Evolutionary conservation across 306 rosid species (phyloP), one percentile per base, ranked within the genome.

Genomic region (Senna siamea): DNA sequence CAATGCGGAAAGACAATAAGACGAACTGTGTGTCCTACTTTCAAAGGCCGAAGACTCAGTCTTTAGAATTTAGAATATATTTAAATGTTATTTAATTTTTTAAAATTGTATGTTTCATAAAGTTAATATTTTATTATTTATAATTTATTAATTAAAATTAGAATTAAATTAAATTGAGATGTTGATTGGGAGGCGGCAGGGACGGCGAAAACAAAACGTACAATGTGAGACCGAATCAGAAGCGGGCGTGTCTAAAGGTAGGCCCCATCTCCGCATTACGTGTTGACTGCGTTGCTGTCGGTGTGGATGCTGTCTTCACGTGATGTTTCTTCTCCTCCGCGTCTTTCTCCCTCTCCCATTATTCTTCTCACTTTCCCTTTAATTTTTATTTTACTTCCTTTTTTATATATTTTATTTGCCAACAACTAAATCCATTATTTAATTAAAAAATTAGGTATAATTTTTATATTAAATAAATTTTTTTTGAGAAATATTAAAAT

Each of bases 241-340:
- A 69, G 83, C 17, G 64, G 11, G 53, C 59, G 80, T 68, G 89
- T 77, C 64, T 41, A 66, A 15, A 2, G 35, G 78, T 57, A 82
- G 86, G 84, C 1, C 85, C 85, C 84, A 72, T 1, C 0, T 2
- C 48, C 50, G 75, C 47, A 38, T 67, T 72, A 70, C 84, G 83
- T 82, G 85, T 90, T 84, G 89, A 87, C 90, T 82, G 83, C 57
- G 87, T 71, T 66, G 26, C 48, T 82, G 93, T 90, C 89, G 88
- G 87, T 80, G 81, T 80, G 87, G 56, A 59, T 79, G 86, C 69
- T 87, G 88, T 90, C 82, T 73, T 86, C 90, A 80, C 92, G 87
- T 87, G 90, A 80, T 78, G 78, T 83, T 72, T 80, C 87, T 71
- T 81, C 86, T 81, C 78, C 83, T 48, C 85, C 72, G 48, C 75